phyloP scores from a whole-genome alignment of 2,329 filamentous ascomycete species.

The Aspergillus sp. region DNA sequence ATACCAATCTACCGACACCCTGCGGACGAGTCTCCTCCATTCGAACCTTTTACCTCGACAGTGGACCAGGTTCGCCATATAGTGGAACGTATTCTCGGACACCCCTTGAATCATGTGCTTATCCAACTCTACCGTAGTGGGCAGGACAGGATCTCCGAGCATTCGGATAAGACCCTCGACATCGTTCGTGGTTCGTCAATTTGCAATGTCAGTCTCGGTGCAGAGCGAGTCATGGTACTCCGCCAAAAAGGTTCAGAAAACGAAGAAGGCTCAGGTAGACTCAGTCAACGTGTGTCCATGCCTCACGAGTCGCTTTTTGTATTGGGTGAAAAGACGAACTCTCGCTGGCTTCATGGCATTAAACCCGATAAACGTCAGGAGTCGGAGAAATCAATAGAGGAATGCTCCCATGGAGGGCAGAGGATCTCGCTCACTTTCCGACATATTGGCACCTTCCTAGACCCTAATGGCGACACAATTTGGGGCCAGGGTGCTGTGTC shows the following conservation, averaged over 20 bases:
- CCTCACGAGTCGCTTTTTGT: conserved; percentile 88
- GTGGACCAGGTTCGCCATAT: conserved; percentile 67
- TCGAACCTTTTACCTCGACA: conserved; percentile 72
- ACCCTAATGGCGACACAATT: conserved; percentile 63
- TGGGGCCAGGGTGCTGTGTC: conserved; percentile 87
- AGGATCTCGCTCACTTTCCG: conserved; percentile 93
- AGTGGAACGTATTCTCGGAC: conserved; percentile 72
- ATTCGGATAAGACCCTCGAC: conserved; percentile 95
- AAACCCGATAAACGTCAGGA: conserved; percentile 75
- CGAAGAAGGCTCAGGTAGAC: conserved; percentile 45
- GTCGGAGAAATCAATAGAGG: conserved; percentile 65
- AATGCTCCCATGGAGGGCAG: conserved; percentile 70
- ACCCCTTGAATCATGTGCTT: conserved; percentile 83
- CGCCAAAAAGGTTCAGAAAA: conserved; percentile 61
- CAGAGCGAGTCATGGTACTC: conserved; percentile 84
- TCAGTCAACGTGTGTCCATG: conserved; percentile 67
- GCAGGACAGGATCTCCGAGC: conserved; percentile 89
- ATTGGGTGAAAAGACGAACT: conserved; percentile 79
- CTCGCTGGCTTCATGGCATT: conserved; percentile 89
- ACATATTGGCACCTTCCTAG: conserved; percentile 80
- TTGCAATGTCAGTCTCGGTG: conserved; percentile 91
- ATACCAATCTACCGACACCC: conserved; percentile 95
- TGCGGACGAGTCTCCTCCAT: conserved; percentile 77
- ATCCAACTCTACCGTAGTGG: conserved; percentile 92
- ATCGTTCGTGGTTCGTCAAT: conserved; percentile 79